Evolutionary conservation across 805 yeast species (phyloP).

Genomic region (Hemisphaericaspora nanyangensis): DNA sequence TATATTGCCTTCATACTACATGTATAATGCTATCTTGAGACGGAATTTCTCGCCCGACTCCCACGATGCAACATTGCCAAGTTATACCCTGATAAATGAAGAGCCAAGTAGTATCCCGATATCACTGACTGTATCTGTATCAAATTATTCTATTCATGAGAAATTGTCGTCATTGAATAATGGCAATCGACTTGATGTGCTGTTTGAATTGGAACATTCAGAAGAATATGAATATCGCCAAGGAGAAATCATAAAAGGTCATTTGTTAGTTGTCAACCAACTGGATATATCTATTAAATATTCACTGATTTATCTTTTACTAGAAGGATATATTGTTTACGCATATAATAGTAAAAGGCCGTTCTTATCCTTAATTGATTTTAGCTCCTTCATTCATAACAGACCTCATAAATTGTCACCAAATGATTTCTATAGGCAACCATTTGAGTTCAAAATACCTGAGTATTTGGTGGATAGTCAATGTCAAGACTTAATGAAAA

Average conservation of each 20-base stretch:
- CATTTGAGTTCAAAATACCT: constrained; percentile 10
- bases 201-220: not conserved
- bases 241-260: constrained; percentile 5
- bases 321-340: constrained; percentile 6
- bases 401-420: not conserved
- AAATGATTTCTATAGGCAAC: constrained; percentile 3
- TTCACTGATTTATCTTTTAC: constrained; percentile 6
- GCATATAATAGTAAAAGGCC: constrained; percentile 1
- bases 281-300: not conserved
- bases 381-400: constrained; percentile 3
- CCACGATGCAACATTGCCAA: constrained; percentile 2
- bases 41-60: constrained; percentile 1
- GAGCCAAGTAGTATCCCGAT: not conserved
- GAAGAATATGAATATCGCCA: constrained; percentile 5
- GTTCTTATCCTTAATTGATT: constrained; percentile 9
- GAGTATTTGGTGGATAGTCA: constrained; percentile 8
- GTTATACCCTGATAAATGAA: constrained; percentile 2
- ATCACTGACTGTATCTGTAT: not conserved
- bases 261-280: not conserved
- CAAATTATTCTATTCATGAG: constrained; percentile 1
- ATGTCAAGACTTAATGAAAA: not conserved
- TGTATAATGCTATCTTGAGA: constrained; percentile 6
- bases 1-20: constrained; percentile 9
- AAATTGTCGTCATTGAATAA: constrained; percentile 1
- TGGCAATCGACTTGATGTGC: not conserved